Evolutionary conservation across 345 rosid species (phyloP), one percentile per base, ranked within the genome.

Genomic region (Eucalyptus guilfoylei): DNA sequence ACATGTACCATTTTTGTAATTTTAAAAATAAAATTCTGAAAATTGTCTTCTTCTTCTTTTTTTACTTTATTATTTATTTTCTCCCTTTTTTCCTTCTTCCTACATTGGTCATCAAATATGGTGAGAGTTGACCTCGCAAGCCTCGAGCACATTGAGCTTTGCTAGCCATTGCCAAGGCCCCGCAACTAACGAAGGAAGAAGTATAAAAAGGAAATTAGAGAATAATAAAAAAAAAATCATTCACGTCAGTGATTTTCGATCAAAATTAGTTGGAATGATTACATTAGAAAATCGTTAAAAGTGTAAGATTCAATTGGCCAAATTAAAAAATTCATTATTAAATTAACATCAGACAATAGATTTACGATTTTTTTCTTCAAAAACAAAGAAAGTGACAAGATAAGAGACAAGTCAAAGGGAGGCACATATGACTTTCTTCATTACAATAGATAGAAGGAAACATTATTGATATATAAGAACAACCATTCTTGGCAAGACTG

Each of bases 211-310:
- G 15, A 37, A 76, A 72, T 11, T 26, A 60, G 14, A 28, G n/a
- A 60, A 62, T 11, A 60, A n/a, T 14, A n/a, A 5, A 64, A 2
- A 14, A 30, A 24, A 64, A 64, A 64, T 14, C 45, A 19, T 19
- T 4, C 3, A 72, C 6, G 13, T 37, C 0, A 9, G 0, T 19
- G 4, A 17, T 19, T 72, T 72, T 21, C 2, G 0, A 2, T 10
- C 3, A 19, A 72, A 21, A 37, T 10, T 72, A 1, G 2, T 10
- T 24, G 1, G 2, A 72, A 72, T 4, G 8, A 67, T 67, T 67
- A 62, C 5, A n/a, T n/a, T n/a, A 7, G 1, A 2, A 15, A n/a
- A 67, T 72, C 2, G 1, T 72, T 21, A 19, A 37, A 72, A 37
- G 14, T 72, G 11, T 34, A 72, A 3, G 14, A 37, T 37, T 69